phyloP scores from a whole-genome alignment of 345 rosid species.

The Conringia planisiliqua region DNA sequence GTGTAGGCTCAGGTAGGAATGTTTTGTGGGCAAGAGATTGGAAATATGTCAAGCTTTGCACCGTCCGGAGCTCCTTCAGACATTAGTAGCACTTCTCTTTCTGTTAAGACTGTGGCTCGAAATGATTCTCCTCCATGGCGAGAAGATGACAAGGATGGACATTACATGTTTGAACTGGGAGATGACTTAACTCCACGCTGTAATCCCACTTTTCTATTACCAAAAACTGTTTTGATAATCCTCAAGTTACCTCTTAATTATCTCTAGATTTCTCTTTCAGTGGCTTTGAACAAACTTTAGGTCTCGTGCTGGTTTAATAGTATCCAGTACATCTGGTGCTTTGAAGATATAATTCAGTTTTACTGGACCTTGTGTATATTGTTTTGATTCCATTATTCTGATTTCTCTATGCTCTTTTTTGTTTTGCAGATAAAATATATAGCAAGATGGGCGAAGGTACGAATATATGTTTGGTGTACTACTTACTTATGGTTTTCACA shows the following conservation, averaged over 20 bases:
- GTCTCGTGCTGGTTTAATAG: neutral
- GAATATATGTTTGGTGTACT: neutral
- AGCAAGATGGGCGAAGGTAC: conserved; percentile 96
- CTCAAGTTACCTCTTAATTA: neutral
- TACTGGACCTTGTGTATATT: neutral
- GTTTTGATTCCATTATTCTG: neutral
- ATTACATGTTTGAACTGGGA: conserved; percentile 96
- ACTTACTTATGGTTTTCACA: neutral
- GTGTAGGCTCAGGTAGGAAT: conserved; percentile 99
- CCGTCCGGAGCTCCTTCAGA: conserved; percentile 47
- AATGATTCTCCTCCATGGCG: conserved; percentile 87
- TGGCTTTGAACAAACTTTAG: neutral
- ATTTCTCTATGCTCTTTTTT: neutral
- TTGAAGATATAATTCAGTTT: neutral
- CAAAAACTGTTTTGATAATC: conserved; percentile 24
- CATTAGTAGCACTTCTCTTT: conserved; percentile 41
- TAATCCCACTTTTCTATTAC: conserved; percentile 60
- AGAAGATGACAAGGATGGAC: conserved; percentile 98
- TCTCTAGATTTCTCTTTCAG: neutral
- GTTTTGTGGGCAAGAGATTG: conserved; percentile 90
- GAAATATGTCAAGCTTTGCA: conserved; percentile 78
- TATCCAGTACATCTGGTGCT: conserved; percentile 13
- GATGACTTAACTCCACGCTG: conserved; percentile 94
- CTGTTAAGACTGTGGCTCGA: conserved; percentile 56
- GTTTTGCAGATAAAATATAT: conserved; percentile 65